Conservation (phyloP, 2,329 filamentous ascomycete species). For the Aspergillus sojae region DNA sequence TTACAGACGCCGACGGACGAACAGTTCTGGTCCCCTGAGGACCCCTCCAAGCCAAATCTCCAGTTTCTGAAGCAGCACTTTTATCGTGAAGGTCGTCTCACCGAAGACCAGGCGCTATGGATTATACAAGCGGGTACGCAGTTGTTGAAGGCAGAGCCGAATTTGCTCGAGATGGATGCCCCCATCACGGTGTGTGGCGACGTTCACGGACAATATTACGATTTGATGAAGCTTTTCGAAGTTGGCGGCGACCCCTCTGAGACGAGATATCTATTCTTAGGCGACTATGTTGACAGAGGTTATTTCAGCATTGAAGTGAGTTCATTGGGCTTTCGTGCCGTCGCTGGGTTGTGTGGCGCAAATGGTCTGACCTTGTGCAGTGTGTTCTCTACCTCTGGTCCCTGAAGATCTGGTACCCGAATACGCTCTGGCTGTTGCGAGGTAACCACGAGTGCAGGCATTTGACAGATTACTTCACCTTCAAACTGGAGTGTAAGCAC, state of each 20-base stretch:
- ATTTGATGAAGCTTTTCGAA: constrained; percentile 99
- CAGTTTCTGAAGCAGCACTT: constrained; percentile 97
- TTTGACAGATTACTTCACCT: constrained; percentile 99
- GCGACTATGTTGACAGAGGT: constrained; percentile 96
- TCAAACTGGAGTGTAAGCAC: constrained; percentile 99
- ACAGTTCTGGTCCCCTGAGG: constrained; percentile 87
- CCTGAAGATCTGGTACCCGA: constrained; percentile 98
- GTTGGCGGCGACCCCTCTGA: constrained; percentile 96
- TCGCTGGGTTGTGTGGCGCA: constrained; percentile 1
- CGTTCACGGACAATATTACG: constrained; percentile 98
- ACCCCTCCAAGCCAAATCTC: constrained; percentile 86
- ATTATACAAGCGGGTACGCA: constrained; percentile 89
- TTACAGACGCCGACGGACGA: constrained; percentile 91
- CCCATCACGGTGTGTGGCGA: constrained; percentile 98
- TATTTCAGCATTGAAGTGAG: constrained; percentile 95
- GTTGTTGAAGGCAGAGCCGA: constrained; percentile 85
- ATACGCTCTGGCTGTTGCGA: constrained; percentile 93
- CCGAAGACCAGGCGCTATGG: constrained; percentile 95
- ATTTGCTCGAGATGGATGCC: constrained; percentile 97
- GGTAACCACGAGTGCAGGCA: constrained; percentile 99
- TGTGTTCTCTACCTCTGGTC: constrained; percentile 98
- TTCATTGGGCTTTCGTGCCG: constrained; percentile 1
- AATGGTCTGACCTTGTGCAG: constrained; percentile 38
- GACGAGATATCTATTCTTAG: constrained; percentile 94
- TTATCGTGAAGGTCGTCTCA: constrained; percentile 94